Evolutionary conservation across 306 rosid species (phyloP).

Genomic region (Cucurbita maxima): DNA sequence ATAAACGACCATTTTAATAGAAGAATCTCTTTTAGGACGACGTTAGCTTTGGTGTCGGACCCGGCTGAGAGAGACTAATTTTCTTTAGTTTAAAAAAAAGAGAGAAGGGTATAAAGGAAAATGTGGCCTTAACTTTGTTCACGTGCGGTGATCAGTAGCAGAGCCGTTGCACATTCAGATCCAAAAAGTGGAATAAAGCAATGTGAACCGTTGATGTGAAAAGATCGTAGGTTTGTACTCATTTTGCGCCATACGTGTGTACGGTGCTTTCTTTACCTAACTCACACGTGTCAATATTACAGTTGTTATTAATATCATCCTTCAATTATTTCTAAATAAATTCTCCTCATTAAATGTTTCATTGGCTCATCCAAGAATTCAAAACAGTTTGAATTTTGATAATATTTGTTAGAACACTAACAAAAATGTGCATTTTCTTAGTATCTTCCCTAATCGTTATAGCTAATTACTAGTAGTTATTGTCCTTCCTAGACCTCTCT

Average conservation of each 20-base stretch:
- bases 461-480: too few species aligned
- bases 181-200: not conserved
- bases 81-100: not conserved
- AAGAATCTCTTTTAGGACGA: not conserved
- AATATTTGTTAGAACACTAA: too few species aligned
- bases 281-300: not conserved
- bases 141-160: not conserved
- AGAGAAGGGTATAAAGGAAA: not conserved
- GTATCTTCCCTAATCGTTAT: too few species aligned
- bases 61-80: not conserved
- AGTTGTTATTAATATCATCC: not conserved
- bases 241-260: not conserved
- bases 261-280: not conserved
- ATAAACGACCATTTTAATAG: slow-evolving; percentile 10
- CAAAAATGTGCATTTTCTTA: too few species aligned
- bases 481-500: too few species aligned
- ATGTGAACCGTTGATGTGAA: not conserved
- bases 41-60: not conserved
- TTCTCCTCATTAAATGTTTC: not conserved
- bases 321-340: not conserved
- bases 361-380: too few species aligned
- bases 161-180: not conserved
- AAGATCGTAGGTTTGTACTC: not conserved
- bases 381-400: too few species aligned
- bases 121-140: not conserved